These are phyloP conservation scores for Geranium brycei DNA, from an alignment of 345 rosid genomes.

Conservation along the genomic window DNA sequence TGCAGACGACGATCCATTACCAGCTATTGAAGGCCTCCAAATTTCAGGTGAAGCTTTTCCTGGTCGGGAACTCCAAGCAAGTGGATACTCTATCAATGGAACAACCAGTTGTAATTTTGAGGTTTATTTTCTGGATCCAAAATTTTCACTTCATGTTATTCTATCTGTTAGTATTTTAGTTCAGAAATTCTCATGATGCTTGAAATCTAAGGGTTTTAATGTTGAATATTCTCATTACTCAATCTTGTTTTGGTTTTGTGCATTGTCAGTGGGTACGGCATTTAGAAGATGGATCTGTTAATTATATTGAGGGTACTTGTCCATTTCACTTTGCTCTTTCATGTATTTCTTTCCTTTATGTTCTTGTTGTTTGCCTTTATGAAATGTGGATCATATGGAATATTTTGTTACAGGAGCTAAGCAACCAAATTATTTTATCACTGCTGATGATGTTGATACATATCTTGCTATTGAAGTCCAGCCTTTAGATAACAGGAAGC, in stretches of 20 bases:
- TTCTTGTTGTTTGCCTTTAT: constrained; percentile 15
- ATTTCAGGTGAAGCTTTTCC: constrained; percentile 93
- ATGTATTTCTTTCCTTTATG: constrained; percentile 7
- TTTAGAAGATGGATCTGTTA: constrained; percentile 90
- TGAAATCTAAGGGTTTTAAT: constrained; percentile 1
- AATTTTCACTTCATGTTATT: not conserved
- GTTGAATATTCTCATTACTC: constrained; percentile 2
- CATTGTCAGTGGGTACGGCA: constrained; percentile 87
- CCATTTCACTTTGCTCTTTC: constrained; percentile 1
- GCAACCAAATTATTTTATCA: constrained; percentile 90
- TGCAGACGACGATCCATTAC: constrained; percentile 84
- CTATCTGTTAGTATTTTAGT: constrained; percentile 1
- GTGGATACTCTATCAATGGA: constrained; percentile 85
- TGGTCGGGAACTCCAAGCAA: constrained; percentile 85
- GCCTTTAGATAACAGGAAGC: constrained; percentile 86
- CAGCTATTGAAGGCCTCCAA: constrained; percentile 76
- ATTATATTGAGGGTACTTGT: constrained; percentile 73
- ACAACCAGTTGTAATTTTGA: constrained; percentile 97
- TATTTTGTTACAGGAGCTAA: constrained; percentile 69
- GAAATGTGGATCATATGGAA: constrained; percentile 4
- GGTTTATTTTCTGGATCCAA: constrained; percentile 32
- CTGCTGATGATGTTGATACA: constrained; percentile 88
- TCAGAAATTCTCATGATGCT: constrained; percentile 1
- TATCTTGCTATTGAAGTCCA: constrained; percentile 98
- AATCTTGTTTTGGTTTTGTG: constrained; percentile 14